Evolutionary conservation across 306 rosid genomes (phyloP).

Genomic region (Glycine latifolia): DNA sequence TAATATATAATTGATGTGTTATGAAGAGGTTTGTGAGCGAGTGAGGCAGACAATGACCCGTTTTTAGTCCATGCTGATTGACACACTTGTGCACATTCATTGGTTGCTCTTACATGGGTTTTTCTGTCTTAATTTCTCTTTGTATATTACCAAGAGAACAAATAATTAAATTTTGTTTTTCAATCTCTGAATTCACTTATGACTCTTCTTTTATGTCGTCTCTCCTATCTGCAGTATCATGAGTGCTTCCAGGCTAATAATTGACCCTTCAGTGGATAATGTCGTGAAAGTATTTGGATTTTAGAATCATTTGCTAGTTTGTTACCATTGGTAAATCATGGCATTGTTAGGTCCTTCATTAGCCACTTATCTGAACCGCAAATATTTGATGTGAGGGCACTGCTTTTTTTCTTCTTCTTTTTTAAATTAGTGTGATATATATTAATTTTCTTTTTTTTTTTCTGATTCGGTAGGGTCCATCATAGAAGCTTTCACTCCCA

Average conservation of each 20-base stretch:
- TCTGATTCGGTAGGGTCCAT: slow-evolving; percentile 41
- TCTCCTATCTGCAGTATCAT: not conserved
- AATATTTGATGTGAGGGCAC: slow-evolving; percentile 37
- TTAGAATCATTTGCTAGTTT: not conserved
- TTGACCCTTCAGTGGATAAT: slow-evolving; percentile 15
- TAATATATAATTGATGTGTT: not conserved
- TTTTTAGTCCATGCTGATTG: slow-evolving; percentile 35
- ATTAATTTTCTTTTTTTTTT: not conserved
- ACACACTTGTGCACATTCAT: slow-evolving; percentile 42
- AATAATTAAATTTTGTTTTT: slow-evolving; percentile 38
- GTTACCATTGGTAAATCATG: slow-evolving; percentile 25
- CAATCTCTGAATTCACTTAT: slow-evolving; percentile 56
- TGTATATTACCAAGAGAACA: not conserved
- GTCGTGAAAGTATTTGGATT: slow-evolving; percentile 10
- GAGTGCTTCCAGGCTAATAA: not conserved
- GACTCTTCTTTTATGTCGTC: slow-evolving; percentile 16
- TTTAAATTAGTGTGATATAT: not conserved
- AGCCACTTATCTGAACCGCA: slow-evolving; percentile 42
- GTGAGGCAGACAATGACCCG: slow-evolving; percentile 46
- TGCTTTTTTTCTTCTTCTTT: not conserved
- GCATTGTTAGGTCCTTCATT: slow-evolving; percentile 21
- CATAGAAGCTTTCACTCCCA: not conserved
- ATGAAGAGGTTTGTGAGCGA: not conserved
- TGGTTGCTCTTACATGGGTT: not conserved
- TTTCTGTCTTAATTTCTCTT: too few relatives aligned